phyloP scores from a whole-genome alignment of 2,329 filamentous ascomycete species.

The Penicillium frequentans region DNA sequence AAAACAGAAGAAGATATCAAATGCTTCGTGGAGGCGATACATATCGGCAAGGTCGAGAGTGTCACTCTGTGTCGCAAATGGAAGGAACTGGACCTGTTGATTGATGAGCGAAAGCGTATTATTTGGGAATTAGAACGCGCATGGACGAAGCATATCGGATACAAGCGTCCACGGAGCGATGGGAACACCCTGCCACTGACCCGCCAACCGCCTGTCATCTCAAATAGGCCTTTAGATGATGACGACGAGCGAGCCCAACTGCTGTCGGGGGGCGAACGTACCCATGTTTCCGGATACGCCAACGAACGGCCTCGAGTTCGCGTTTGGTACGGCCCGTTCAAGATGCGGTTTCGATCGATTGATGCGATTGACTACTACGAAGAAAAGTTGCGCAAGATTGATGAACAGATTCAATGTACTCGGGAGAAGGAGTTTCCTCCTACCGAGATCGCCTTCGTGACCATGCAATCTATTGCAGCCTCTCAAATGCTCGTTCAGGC shows the following conservation, averaged over 20 bases:
- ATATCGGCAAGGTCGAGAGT: constrained; percentile 85
- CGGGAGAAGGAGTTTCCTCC: constrained; percentile 74
- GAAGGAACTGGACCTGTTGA: constrained; percentile 73
- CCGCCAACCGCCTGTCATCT: constrained; percentile 47
- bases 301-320: constrained; percentile 65
- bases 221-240: constrained; percentile 34
- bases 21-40: constrained; percentile 79
- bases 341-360: constrained; percentile 68
- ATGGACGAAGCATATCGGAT: constrained; percentile 75
- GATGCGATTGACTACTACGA: constrained; percentile 96
- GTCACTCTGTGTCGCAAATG: constrained; percentile 87
- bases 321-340: constrained; percentile 76
- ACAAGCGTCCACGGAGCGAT: constrained; percentile 51
- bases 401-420: constrained; percentile 69
- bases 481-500: constrained; percentile 96
- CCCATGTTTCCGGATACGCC: constrained; percentile 47
- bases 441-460: constrained; percentile 88
- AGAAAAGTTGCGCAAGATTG: constrained; percentile 75
- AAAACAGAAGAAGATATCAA: constrained; percentile 81
- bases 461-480: constrained; percentile 92
- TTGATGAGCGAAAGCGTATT: constrained; percentile 64
- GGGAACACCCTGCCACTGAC: constrained; percentile 48
- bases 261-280: constrained; percentile 42
- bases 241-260: constrained; percentile 64
- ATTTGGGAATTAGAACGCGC: constrained; percentile 76